Conservation (phyloP, 768 basidiomycete species). For the Phylloporus sp. region DNA sequence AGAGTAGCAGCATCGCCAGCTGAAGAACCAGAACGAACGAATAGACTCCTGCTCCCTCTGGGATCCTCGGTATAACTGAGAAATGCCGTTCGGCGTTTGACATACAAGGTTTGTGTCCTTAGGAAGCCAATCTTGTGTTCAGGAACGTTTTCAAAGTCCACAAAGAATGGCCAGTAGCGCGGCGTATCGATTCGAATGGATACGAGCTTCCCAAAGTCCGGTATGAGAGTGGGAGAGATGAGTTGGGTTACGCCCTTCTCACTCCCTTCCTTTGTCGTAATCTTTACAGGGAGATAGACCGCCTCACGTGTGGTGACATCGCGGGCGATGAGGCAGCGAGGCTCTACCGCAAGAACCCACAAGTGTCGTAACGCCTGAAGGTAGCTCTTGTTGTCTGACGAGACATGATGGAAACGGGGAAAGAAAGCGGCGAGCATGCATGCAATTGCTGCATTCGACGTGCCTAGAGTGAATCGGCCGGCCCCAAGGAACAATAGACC, state of each 20-base stretch:
- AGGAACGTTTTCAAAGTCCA: slow-evolving; percentile 68
- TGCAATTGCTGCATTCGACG: slow-evolving; percentile 87
- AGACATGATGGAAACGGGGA: slow-evolving; percentile 75
- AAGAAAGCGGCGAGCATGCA: slow-evolving; percentile 89
- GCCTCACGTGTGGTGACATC: slow-evolving; percentile 91
- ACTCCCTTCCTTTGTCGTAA: slow-evolving; percentile 67
- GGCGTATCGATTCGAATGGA: slow-evolving; percentile 90
- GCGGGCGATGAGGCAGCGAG: slow-evolving; percentile 84
- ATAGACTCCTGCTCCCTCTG: slow-evolving; percentile 86
- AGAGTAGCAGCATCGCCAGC: slow-evolving; percentile 80
- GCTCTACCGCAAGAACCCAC: slow-evolving; percentile 95
- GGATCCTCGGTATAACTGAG: slow-evolving; percentile 93
- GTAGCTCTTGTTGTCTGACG: slow-evolving; percentile 86
- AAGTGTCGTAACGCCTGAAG: slow-evolving; percentile 91
- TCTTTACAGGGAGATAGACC: slow-evolving; percentile 89
- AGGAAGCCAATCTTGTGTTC: slow-evolving; percentile 69
- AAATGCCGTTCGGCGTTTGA: slow-evolving; percentile 90
- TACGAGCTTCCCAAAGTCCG: slow-evolving; percentile 76
- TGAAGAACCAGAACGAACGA: slow-evolving; percentile 82
- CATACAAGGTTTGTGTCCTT: slow-evolving; percentile 78
- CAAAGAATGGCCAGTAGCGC: slow-evolving; percentile 90
- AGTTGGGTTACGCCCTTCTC: slow-evolving; percentile 67
- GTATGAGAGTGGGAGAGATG: slow-evolving; percentile 90
- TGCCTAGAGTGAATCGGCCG: slow-evolving; percentile 88
- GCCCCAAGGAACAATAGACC: slow-evolving; percentile 92